phyloP scores from a whole-genome alignment of 2,329 filamentous ascomycete genomes.

The Xylaria multiplex region DNA sequence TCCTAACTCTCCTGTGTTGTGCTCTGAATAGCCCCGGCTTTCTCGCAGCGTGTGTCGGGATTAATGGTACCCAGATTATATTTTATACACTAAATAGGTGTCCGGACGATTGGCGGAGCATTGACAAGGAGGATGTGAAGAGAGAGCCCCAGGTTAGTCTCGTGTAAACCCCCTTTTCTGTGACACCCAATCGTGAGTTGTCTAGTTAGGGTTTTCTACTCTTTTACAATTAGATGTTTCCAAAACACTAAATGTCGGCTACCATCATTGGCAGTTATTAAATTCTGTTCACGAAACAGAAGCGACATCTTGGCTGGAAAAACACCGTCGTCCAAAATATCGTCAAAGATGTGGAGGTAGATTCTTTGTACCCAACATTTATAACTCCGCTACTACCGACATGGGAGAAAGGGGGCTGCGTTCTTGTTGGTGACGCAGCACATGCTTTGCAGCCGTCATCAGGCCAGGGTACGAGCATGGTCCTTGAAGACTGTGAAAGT shows the following conservation, averaged over 20 bases:
- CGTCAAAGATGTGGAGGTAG: constrained; percentile 30
- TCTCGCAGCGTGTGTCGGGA: too few relatives aligned
- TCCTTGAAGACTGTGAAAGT: constrained; percentile 33
- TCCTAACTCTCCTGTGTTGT: too few relatives aligned
- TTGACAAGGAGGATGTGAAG: constrained; percentile 31
- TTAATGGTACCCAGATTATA: background rate
- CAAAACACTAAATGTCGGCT: background rate
- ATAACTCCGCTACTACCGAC: constrained; percentile 33
- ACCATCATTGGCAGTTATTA: background rate
- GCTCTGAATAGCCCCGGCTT: too few relatives aligned
- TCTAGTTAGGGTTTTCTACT: background rate
- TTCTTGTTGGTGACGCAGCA: constrained; percentile 36
- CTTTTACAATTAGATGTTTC: background rate
- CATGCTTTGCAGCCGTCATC: constrained; percentile 35
- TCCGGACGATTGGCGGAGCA: constrained; percentile 34
- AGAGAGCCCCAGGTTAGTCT: constrained; percentile 31
- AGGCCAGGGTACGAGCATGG: constrained; percentile 36
- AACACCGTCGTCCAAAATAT: constrained; percentile 28
- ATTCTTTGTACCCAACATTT: constrained; percentile 32
- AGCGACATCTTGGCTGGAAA: constrained; percentile 32
- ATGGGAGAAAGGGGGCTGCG: constrained; percentile 35
- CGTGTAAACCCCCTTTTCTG: background rate
- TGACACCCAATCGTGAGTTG: background rate
- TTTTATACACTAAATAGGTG: constrained; percentile 6
- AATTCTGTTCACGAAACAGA: constrained; percentile 1